phyloP scores from a whole-genome alignment of 192 early-diverging fungal genomes.

The Coemansia guatemalensis region DNA sequence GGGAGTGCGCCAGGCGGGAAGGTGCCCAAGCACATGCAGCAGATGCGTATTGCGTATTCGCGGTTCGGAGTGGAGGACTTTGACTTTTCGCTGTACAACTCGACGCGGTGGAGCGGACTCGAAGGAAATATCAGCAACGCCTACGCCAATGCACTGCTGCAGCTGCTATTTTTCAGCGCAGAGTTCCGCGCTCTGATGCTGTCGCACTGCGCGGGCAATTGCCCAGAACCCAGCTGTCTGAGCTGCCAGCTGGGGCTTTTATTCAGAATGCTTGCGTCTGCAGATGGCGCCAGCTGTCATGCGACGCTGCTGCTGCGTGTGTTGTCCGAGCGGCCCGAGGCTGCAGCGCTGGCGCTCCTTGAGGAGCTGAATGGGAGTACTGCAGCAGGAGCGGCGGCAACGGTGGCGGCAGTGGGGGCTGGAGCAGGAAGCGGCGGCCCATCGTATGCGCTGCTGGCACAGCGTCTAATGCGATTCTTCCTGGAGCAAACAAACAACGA shows the following conservation, averaged over 20 bases:
- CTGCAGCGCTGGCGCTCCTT: conserved; percentile 80
- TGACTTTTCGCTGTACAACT: conserved; percentile 98
- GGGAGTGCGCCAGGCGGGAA: conserved; percentile 11
- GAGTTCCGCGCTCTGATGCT: conserved; percentile 68
- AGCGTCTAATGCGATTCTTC: conserved; percentile 87
- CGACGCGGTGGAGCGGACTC: conserved; percentile 81
- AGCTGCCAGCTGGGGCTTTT: conserved; percentile 92
- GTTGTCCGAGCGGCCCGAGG: conserved; percentile 81
- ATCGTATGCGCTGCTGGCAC: conserved; percentile 74
- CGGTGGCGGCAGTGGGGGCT: conserved; percentile 4
- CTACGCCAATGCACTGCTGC: conserved; percentile 88
- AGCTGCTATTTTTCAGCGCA: conserved; percentile 74
- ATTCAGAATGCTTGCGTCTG: conserved; percentile 87
- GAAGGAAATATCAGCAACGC: conserved; percentile 90
- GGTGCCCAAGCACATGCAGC: conserved; percentile 43
- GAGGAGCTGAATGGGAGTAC: conserved; percentile 72
- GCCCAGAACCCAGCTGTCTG: conserved; percentile 76
- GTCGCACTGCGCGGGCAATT: conserved; percentile 68
- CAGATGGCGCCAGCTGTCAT: conserved; percentile 91
- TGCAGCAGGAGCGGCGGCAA: conserved; percentile 34
- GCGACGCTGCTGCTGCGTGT: conserved; percentile 88
- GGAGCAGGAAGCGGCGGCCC: not conserved
- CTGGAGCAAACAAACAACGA: conserved; percentile 88
- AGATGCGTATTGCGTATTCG: conserved; percentile 56
- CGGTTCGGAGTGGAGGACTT: conserved; percentile 98